These are phyloP conservation scores for Fusarium sp. DNA, from an alignment of 2,329 filamentous ascomycete species.

Conservation along the genomic window DNA sequence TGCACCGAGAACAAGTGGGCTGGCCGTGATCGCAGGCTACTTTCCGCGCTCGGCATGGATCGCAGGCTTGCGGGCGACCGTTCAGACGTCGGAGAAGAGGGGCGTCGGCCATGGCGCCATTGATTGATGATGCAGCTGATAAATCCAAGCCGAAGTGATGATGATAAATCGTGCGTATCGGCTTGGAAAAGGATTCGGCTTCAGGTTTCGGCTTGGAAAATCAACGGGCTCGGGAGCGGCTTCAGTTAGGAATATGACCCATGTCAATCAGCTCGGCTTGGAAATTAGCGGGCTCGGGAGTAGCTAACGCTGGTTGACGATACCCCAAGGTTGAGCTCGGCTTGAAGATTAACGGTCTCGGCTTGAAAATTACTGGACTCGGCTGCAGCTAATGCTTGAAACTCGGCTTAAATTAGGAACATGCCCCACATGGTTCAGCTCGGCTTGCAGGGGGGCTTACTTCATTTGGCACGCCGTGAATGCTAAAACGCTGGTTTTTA, in stretches of 20 bases:
- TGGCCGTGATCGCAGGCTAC: slow-evolving; percentile 59
- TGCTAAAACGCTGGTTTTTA: slow-evolving; percentile 2
- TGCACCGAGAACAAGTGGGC: slow-evolving; percentile 57
- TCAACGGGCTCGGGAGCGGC: slow-evolving; percentile 8
- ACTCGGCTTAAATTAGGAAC: neutral
- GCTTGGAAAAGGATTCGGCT: slow-evolving; percentile 19
- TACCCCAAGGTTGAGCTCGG: slow-evolving; percentile 4
- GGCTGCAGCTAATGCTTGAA: too few relatives aligned
- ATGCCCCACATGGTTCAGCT: slow-evolving; percentile 30
- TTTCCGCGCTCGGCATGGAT: slow-evolving; percentile 58
- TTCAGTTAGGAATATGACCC: neutral
- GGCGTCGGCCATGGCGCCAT: slow-evolving; percentile 31
- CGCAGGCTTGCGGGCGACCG: slow-evolving; percentile 48
- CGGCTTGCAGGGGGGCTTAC: slow-evolving; percentile 31
- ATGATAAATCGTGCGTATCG: slow-evolving; percentile 30
- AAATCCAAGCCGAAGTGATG: slow-evolving; percentile 12
- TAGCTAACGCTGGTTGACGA: too few relatives aligned
- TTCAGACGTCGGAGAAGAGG: slow-evolving; percentile 47
- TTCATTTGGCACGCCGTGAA: slow-evolving; percentile 13
- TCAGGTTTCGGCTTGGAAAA: slow-evolving; percentile 5
- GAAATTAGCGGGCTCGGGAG: too few relatives aligned
- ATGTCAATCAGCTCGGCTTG: too few relatives aligned
- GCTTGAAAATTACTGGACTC: neutral
- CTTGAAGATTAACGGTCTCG: slow-evolving; percentile 7
- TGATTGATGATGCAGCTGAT: slow-evolving; percentile 4